Base-by-base conservation (phyloP, 495 filamentous ascomycete species). In the Hypoxylon fragiforme region DNA sequence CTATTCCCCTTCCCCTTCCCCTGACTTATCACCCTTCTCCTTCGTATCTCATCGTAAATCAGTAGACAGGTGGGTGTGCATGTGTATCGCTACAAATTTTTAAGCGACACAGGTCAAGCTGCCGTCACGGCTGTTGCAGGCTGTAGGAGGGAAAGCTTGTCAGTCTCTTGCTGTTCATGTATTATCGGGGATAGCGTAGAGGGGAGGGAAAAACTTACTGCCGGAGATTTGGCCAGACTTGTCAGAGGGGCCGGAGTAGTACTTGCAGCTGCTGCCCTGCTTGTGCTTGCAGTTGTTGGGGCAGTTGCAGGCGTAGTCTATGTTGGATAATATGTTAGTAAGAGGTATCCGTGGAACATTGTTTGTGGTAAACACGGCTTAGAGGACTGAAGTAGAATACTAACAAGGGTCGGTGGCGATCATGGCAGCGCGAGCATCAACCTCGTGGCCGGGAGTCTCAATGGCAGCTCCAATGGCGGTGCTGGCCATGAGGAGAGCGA, bases 221-320 rank as follows among this genome's bases (percentile, higher is more conserved):
- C 43, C 43, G 2, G 11, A 21, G 8, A 46, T 3, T 3, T 7
- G 7, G 24, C 15, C 2, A 18, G 16, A 31, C 13, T 6, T 21
- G 19, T 31, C 24, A 6, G 43, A 46, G 3, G 30, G 16, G 8
- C 43, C 43, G 13, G 1, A 1, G 7, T 46, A 32, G 18, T 46
- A 46, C 12, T 31, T 31, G 31, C 43, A 46, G 30, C 43, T 46
- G 12, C 13, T 19, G 5, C 43, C 43, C 1, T 2, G 11, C n/a
- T 36, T 22, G 30, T 46, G 43, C 16, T 16, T 35, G 22, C 43
- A 46, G 30, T 46, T 46, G 30, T 46, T 46, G 16, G 43, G 43
- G 16, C 43, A 46, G 30, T 46, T 46, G 43, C 43, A 46, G 9
- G 43, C 43, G 11, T 15, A 36, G 18, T 18, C 43, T 36, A 18